Evolutionary conservation across 768 basidiomycete species (phyloP).

Genomic region (Kwoniella shandongensis): DNA sequence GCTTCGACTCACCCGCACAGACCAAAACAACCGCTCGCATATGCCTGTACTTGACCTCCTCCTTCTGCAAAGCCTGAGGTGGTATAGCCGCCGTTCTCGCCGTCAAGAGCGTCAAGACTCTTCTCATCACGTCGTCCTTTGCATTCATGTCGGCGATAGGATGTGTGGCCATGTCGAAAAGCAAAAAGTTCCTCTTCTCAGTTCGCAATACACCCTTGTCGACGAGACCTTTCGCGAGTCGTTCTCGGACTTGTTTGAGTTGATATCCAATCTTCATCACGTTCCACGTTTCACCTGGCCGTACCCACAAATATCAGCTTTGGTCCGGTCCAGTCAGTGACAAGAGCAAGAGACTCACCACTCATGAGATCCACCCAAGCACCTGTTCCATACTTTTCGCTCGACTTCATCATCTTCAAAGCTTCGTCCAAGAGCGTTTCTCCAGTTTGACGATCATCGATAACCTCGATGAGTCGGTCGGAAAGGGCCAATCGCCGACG

Average conservation of each 20-base stretch:
- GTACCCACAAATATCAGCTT: neutral
- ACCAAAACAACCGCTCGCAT: conserved; percentile 79
- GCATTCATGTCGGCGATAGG: conserved; percentile 90
- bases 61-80: conserved; percentile 66
- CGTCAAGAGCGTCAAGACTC: conserved; percentile 75
- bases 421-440: conserved; percentile 96
- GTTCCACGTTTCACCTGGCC: conserved; percentile 95
- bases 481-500: conserved; percentile 70
- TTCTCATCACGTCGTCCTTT: conserved; percentile 78
- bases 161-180: conserved; percentile 99
- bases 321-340: neutral
- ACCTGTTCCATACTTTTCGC: conserved; percentile 76
- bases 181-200: conserved; percentile 95
- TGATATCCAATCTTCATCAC: conserved; percentile 99
- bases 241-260: conserved; percentile 96
- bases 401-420: conserved; percentile 85
- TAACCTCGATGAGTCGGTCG: conserved; percentile 84
- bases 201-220: conserved; percentile 99
- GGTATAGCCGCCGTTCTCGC: conserved; percentile 79
- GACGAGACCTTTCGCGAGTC: conserved; percentile 92
- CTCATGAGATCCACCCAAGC: conserved; percentile 94
- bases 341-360: conserved; percentile 61
- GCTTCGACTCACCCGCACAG: conserved; percentile 60
- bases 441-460: conserved; percentile 88
- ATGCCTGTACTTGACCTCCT: conserved; percentile 76